phyloP scores from a whole-genome alignment of 371 early-diverging fungal genomes.

The Circinella umbellata region DNA sequence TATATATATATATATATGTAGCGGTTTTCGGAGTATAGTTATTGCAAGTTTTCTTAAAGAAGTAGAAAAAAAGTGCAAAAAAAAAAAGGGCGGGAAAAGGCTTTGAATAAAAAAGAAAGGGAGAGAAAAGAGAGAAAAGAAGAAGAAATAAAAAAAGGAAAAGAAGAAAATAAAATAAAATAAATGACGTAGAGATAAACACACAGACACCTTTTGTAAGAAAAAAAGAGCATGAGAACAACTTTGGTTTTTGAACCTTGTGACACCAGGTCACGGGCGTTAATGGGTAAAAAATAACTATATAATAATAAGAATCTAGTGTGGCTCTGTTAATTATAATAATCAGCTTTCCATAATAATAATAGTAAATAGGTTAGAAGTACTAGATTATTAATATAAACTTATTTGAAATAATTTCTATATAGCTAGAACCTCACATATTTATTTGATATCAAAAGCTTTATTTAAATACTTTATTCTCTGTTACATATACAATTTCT shows the following conservation, averaged over 20 bases:
- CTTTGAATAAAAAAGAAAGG: neutral
- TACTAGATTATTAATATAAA: no score
- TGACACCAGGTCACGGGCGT: conserved; percentile 16
- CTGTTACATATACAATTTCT: no score
- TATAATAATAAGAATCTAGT: no score
- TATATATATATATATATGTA: no score
- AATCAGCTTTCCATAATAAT: no score
- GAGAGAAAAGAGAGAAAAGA: no score
- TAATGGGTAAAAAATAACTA: neutral
- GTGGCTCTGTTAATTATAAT: neutral
- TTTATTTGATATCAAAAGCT: no score
- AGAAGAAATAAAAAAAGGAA: neutral
- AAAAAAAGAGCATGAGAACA: conserved; percentile 15
- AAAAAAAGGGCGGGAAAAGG: neutral
- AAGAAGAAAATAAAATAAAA: conserved; percentile 4
- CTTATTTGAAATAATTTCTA: no score
- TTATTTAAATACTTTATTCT: no score
- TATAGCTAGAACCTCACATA: no score
- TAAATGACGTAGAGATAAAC: conserved; percentile 11
- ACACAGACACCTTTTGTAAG: neutral
- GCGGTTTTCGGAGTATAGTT: no score
- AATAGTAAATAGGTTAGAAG: no score
- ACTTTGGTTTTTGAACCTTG: conserved; percentile 2
- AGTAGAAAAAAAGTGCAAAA: neutral
- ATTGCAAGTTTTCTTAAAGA: neutral